Base-by-base conservation (phyloP, 208 protist species). In the Trypanosoma boissoni region DNA sequence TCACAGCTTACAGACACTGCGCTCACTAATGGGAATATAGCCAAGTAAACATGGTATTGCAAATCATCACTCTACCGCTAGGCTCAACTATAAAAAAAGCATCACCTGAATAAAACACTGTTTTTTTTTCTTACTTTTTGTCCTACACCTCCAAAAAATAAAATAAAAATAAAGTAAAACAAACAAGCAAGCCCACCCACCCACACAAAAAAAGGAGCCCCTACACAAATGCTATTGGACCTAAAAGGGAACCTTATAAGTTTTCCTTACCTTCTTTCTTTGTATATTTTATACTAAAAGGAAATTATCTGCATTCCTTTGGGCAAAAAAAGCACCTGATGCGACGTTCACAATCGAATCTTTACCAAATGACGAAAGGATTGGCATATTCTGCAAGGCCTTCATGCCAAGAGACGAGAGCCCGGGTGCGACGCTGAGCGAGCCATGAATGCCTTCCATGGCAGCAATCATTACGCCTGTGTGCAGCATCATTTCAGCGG, bases 361-460 rank as follows among this genome's bases (percentile, higher is more conserved):
- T 57, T 91, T 94, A 10, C 72, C 87, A 0, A 91, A 46, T 7
- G 78, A 86, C 14, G 87, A 91, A 3, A 89, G 41, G 0, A 94
- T 9, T 8, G 87, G 87, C 5, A 81, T n/a, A 2, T 37, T 74
- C 64, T 91, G 81, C 23, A 94, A 48, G 0, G 58, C 67, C 54
- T 74, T 80, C 87, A 94, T 94, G 14, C 87, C 87, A 2, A 80
- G 42, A 18, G 71, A 81, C 0, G 78, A 64, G 5, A 91, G 48
- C 9, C 74, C 76, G 0, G 87, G 87, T 1, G 60, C 62, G 18
- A 58, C 66, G 39, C 77, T 68, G 9, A 79, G 74, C 14, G 87
- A 23, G 18, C 66, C 70, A 70, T 92, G 85, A 64, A 92, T 83
- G 18, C 57, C 43, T 62, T 95, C 86, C 84, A 92, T 91, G 31